These are phyloP conservation scores for Suillus plorans DNA, from an alignment of 768 basidiomycete genomes.

Conservation along the genomic window DNA sequence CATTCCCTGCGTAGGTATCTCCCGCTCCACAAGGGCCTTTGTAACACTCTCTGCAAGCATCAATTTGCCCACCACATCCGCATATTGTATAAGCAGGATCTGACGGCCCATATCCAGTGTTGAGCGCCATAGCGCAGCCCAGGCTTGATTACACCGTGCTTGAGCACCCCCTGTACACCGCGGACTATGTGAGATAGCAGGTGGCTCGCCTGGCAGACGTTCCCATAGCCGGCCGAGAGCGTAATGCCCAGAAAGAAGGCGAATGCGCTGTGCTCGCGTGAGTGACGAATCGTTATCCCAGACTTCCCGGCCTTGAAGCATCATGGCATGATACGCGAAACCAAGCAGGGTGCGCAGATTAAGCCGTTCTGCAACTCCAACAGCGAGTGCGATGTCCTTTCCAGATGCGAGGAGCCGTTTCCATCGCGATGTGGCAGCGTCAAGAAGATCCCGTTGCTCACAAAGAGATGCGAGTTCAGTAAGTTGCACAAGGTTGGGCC, in stretches of 20 bases:
- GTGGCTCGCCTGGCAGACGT: slow-evolving; percentile 41
- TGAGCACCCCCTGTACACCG: slow-evolving; percentile 39
- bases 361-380: slow-evolving; percentile 47
- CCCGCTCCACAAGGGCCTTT: slow-evolving; percentile 44
- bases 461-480: slow-evolving; percentile 55
- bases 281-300: slow-evolving; percentile 51
- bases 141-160: slow-evolving; percentile 45
- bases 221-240: slow-evolving; percentile 46
- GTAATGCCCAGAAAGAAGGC: slow-evolving; percentile 54
- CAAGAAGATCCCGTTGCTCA: slow-evolving; percentile 44
- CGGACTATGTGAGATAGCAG: slow-evolving; percentile 40
- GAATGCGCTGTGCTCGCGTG: slow-evolving; percentile 48
- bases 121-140: slow-evolving; percentile 45
- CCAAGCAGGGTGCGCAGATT: slow-evolving; percentile 47
- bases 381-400: slow-evolving; percentile 44
- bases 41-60: slow-evolving; percentile 49
- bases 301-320: slow-evolving; percentile 47
- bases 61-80: slow-evolving; percentile 45
- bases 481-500: slow-evolving; percentile 43
- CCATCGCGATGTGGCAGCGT: slow-evolving; percentile 44
- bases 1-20: slow-evolving; percentile 39
- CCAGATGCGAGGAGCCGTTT: slow-evolving; percentile 46
- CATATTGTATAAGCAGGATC: slow-evolving; percentile 39
- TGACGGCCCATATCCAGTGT: slow-evolving; percentile 39
- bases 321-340: slow-evolving; percentile 51